Base-by-base conservation (phyloP, 2,329 filamentous ascomycete genomes). In the Aspergillus texensis region DNA sequence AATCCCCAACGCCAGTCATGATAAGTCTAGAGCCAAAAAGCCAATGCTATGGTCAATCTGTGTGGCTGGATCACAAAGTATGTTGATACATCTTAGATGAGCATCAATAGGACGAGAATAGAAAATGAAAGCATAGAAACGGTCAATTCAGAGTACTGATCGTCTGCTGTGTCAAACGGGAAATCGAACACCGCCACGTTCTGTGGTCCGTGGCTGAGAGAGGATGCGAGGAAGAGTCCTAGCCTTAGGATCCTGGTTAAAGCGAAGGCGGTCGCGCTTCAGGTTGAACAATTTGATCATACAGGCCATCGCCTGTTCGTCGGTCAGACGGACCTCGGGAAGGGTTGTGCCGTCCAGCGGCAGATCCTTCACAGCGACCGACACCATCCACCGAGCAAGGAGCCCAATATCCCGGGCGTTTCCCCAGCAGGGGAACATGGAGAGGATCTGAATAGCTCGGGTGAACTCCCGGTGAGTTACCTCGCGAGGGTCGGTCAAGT, bases 371-470 rank as follows among this genome's bases (percentile, higher is more conserved):
- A 69, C 21, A 32, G 50, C 60, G 2, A 62, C 57, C 12, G 67
- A 67, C 6, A 69, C 63, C 67, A 69, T 69, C 67, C 67, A 69
- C 6, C 66, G 62, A 10, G 61, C 63, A 14, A 69, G 46, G 6
- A 67, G 58, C 19, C 67, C 65, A 36, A 69, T 61, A 26, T 69
- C 67, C 19, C 67, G 63, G 6, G 63, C 65, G 28, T 69, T 69
- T 52, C 66, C 60, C 67, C 67, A 69, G 60, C 67, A 69, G 19
- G 67, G 67, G 56, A 68, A 69, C 67, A 68, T 64, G 3, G 67
- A 67, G 2, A 69, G 63, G 41, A 68, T 65, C 41, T 69, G 66
- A n/a, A 69, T 58, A 21, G 65, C 67, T 4, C 67, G 65, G 9
- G 67, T 68, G 58, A 69, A 69, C 26, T 69, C 67, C 19, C 66